A percentile compares a stretch with the other conserved stretches of the same genome.
Evolutionary conservation across 2,329 filamentous ascomycete species (phyloP).

Genomic region (Pyricularia sp.): DNA sequence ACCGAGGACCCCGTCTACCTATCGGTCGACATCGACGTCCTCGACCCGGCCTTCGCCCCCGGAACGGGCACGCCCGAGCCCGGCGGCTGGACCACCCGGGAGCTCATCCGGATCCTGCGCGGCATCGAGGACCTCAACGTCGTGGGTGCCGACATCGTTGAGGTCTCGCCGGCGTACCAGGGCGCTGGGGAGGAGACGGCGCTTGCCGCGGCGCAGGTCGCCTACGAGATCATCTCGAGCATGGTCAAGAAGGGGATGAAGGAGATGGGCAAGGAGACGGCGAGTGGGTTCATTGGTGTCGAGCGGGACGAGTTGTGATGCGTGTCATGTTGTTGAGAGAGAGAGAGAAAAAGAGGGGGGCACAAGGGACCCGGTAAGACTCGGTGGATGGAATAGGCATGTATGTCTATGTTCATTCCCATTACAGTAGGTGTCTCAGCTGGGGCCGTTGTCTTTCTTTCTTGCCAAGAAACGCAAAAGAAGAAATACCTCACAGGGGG

Average conservation of each 20-base stretch:
- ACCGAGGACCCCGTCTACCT: slow-evolving; percentile 60
- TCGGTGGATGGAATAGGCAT: too few relatives aligned
- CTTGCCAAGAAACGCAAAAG: neutral
- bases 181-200: slow-evolving; percentile 71
- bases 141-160: slow-evolving; percentile 83
- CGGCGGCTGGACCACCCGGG: slow-evolving; percentile 83
- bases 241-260: slow-evolving; percentile 41
- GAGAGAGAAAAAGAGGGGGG: too few relatives aligned
- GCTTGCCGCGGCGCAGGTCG: slow-evolving; percentile 73
- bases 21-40: slow-evolving; percentile 25
- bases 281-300: slow-evolving; percentile 6
- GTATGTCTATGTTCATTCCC: too few relatives aligned
- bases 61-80: slow-evolving; percentile 79
- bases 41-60: slow-evolving; percentile 25
- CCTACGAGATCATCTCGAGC: slow-evolving; percentile 75
- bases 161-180: slow-evolving; percentile 82
- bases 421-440: too few relatives aligned
- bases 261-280: slow-evolving; percentile 24
- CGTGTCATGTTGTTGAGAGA: neutral
- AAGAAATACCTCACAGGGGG: neutral
- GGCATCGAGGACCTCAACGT: slow-evolving; percentile 77
- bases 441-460: neutral
- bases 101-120: slow-evolving; percentile 74
- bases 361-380: neutral
- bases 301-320: slow-evolving; percentile 28